Evolutionary conservation across 305 asterid species (phyloP).

Genomic region (Fraxinus sp.): DNA sequence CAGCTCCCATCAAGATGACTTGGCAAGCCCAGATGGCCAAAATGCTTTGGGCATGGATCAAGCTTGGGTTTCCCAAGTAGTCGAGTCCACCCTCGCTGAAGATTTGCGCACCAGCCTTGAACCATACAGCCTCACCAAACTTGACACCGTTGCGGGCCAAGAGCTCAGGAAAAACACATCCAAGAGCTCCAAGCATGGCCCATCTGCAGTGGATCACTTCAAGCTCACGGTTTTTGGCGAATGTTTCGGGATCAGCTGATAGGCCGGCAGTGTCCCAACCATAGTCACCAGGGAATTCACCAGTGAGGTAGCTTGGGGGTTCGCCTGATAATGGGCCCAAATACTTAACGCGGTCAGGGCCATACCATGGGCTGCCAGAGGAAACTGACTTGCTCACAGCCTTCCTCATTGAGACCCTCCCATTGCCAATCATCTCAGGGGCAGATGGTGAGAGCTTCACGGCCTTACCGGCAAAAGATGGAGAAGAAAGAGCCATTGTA

Average conservation of each 20-base stretch:
- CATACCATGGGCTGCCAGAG: neutral
- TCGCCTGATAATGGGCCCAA: constrained; percentile 14
- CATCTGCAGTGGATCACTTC: constrained; percentile 8
- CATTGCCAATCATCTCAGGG: constrained; percentile 23
- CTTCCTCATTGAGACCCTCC: constrained; percentile 18
- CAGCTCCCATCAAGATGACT: constrained; percentile 8
- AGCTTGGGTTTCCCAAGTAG: neutral
- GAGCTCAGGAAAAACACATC: constrained; percentile 15
- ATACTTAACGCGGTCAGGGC: neutral
- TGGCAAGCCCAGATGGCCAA: constrained; percentile 20
- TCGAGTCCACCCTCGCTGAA: constrained; percentile 19
- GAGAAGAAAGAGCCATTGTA: constrained; percentile 29
- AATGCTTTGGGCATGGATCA: constrained; percentile 16
- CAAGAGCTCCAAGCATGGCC: constrained; percentile 10
- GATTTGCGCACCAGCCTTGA: constrained; percentile 15
- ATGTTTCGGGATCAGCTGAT: neutral
- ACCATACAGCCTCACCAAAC: neutral
- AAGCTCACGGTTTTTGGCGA: constrained; percentile 13
- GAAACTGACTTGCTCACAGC: neutral
- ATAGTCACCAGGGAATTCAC: constrained; percentile 20
- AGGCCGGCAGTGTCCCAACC: neutral
- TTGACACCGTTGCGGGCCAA: constrained; percentile 11
- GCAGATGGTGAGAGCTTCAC: constrained; percentile 22
- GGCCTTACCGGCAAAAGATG: constrained; percentile 25
- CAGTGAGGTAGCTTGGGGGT: constrained; percentile 4